phyloP scores from a whole-genome alignment of 495 filamentous ascomycete species.

The Mycothermus thermophilus region DNA sequence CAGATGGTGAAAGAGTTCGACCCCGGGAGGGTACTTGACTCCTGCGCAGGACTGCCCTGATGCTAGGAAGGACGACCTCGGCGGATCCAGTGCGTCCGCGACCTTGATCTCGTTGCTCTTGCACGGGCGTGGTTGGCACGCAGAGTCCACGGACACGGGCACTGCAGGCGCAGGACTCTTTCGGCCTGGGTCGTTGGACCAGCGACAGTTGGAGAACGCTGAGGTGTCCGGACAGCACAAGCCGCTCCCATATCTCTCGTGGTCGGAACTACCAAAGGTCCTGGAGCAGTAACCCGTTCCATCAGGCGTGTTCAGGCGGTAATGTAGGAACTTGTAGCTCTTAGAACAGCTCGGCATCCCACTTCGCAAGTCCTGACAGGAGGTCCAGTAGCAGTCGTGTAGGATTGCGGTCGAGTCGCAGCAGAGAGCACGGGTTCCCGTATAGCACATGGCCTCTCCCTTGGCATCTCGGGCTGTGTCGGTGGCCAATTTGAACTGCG shows the following conservation, averaged over 20 bases:
- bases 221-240: background rate
- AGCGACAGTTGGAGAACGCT: background rate
- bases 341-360: background rate
- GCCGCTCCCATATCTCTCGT: background rate
- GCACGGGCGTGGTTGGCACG: background rate
- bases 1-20: background rate
- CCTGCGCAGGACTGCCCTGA: too few relatives aligned
- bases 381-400: constrained; percentile 2
- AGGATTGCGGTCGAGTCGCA: constrained; percentile 17
- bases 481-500: background rate
- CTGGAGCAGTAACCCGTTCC: background rate
- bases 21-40: background rate
- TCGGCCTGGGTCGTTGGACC: too few relatives aligned
- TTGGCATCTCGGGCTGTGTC: constrained; percentile 14
- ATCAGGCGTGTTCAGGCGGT: background rate
- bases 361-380: background rate
- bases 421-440: constrained; percentile 14
- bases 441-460: constrained; percentile 14
- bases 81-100: background rate
- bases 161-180: too few relatives aligned
- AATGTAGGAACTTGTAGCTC: background rate
- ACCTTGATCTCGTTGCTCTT: background rate
- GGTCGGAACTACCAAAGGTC: too few relatives aligned
- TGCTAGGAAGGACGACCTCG: background rate
- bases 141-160: background rate